These are phyloP conservation scores for Tulasnella sp. DNA, from an alignment of 768 basidiomycete genomes.

Conservation along the genomic window DNA sequence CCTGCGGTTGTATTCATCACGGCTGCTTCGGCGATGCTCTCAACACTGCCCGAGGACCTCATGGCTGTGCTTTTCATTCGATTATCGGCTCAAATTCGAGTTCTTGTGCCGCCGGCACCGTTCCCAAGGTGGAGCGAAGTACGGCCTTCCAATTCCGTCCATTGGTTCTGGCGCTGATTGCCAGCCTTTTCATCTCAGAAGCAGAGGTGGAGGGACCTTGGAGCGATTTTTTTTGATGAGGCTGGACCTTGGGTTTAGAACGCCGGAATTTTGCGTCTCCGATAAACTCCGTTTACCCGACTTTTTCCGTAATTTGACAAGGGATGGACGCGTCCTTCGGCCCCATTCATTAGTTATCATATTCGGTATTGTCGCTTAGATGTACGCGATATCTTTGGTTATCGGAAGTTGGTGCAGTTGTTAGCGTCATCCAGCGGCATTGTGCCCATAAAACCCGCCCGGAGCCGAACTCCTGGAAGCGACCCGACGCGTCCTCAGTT, in stretches of 20 bases:
- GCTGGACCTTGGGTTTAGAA: background rate
- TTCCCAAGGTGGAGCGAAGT: background rate
- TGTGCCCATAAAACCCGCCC: background rate
- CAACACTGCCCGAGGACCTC: slow-evolving; percentile 2
- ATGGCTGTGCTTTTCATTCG: background rate
- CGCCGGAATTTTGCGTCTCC: background rate
- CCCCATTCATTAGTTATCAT: background rate
- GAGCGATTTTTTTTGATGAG: background rate
- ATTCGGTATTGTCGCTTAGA: background rate
- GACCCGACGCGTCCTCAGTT: background rate
- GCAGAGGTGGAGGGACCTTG: background rate
- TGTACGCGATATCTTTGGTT: background rate
- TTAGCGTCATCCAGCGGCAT: background rate
- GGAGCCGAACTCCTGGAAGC: background rate
- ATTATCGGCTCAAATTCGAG: background rate
- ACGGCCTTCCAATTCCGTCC: background rate
- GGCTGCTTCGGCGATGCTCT: background rate
- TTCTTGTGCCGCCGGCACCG: background rate
- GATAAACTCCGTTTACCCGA: slow-evolving; percentile 4
- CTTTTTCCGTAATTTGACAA: background rate
- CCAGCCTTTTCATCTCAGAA: background rate
- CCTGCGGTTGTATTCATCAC: background rate
- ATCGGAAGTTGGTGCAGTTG: background rate
- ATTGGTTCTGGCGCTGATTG: no score
- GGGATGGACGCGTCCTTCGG: background rate